Conservation (phyloP, 2,329 filamentous ascomycete species). For the Pleoardoris graminearum region DNA sequence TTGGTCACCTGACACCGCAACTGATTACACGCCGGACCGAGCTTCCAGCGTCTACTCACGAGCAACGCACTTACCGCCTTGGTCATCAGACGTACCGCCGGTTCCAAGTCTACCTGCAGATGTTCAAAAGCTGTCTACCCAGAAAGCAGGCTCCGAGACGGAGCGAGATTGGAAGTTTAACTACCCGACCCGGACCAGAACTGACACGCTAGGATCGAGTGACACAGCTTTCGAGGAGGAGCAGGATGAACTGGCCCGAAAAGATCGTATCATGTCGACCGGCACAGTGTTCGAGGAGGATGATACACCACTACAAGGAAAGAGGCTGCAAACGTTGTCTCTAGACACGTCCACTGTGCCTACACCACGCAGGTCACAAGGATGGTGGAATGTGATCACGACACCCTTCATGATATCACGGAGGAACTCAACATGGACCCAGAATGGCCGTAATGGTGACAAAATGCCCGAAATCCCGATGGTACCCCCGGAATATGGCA, state of each 20-base stretch:
- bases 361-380: constrained; percentile 62
- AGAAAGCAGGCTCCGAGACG: constrained; percentile 1
- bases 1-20: constrained; percentile 64
- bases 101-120: constrained; percentile 40
- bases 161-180: constrained; percentile 5
- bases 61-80: constrained; percentile 42
- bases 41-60: constrained; percentile 67
- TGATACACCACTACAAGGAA: constrained; percentile 45
- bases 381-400: constrained; percentile 79
- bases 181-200: constrained; percentile 25
- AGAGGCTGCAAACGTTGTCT: constrained; percentile 37
- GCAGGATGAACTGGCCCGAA: constrained; percentile 49
- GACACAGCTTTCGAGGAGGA: constrained; percentile 54
- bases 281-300: constrained; percentile 74
- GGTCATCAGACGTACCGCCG: constrained; percentile 56
- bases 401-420: constrained; percentile 63
- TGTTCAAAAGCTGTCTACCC: constrained; percentile 17
- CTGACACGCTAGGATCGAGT: constrained; percentile 42
- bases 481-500: constrained; percentile 33
- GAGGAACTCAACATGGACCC: constrained; percentile 42
- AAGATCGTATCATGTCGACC: constrained; percentile 56
- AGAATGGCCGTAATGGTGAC: constrained; percentile 24
- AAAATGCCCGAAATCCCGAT: constrained; percentile 40
- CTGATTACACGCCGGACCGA: constrained; percentile 54
- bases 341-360: constrained; percentile 49